Evolutionary conservation across 768 basidiomycete species (phyloP).

Genomic region (Boletus sensibilis): DNA sequence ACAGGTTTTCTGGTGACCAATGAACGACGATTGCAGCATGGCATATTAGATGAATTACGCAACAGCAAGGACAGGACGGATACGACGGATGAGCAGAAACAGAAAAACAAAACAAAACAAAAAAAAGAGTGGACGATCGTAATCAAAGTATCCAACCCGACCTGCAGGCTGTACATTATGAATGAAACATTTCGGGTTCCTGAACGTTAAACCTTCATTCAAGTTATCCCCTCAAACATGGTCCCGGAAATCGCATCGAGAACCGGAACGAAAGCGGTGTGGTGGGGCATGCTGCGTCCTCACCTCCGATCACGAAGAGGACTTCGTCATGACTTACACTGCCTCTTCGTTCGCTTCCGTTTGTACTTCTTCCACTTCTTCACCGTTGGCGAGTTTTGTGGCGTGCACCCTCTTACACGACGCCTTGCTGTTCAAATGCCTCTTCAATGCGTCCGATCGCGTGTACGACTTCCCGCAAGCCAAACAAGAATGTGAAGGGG

Average conservation of each 20-base stretch:
- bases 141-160: background rate
- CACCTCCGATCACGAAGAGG: conserved; percentile 13
- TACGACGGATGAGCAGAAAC: background rate
- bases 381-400: conserved; percentile 7
- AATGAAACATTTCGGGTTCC: background rate
- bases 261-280: background rate
- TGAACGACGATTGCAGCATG: background rate
- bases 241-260: background rate
- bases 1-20: background rate
- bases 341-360: conserved; percentile 21
- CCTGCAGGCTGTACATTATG: conserved; percentile 6
- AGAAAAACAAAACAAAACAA: background rate
- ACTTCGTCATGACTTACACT: conserved; percentile 9
- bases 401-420: conserved; percentile 27
- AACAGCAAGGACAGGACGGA: conserved; percentile 1
- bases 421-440: conserved; percentile 31
- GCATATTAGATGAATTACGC: background rate
- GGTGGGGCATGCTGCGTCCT: conserved; percentile 19
- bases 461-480: conserved; percentile 31
- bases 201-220: background rate
- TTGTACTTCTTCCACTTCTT: conserved; percentile 7
- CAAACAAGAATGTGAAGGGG: conserved; percentile 23
- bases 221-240: background rate
- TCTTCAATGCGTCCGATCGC: conserved; percentile 33
- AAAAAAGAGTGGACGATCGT: background rate